These are phyloP conservation scores for Dunaliella primolecta DNA, from an alignment of 139 green algal genomes.

Conservation along the genomic window DNA sequence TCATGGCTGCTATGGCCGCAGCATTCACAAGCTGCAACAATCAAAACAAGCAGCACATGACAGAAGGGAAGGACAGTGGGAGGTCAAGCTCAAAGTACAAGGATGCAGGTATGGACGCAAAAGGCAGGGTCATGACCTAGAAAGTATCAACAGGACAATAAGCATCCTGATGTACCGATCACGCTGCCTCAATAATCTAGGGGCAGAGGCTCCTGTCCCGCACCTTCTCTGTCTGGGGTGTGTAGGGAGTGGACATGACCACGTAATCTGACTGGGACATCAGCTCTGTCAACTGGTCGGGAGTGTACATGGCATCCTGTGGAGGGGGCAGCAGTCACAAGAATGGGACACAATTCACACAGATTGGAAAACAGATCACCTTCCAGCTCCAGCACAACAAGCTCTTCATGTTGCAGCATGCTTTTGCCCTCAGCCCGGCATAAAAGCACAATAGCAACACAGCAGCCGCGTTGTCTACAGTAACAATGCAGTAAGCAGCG, in stretches of 20 bases:
- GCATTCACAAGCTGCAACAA: conserved; percentile 41
- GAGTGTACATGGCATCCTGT: conserved; percentile 57
- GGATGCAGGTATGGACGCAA: neutral
- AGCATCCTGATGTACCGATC: neutral
- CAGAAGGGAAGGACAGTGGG: no score
- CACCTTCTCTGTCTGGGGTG: conserved; percentile 52
- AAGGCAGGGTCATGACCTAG: neutral
- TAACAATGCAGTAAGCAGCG: no score
- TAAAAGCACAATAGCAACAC: no score
- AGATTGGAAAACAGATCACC: no score
- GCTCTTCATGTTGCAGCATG: no score
- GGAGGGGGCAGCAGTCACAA: no score
- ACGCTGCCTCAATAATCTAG: neutral
- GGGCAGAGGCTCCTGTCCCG: neutral
- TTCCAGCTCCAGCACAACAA: no score
- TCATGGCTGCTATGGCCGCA: conserved; percentile 63
- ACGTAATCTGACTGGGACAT: conserved; percentile 73
- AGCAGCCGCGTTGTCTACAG: no score
- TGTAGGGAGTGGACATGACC: conserved; percentile 67
- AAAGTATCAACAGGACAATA: neutral
- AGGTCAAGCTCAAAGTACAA: no score
- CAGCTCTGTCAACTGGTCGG: conserved; percentile 52
- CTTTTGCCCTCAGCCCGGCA: no score
- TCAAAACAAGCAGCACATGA: no score
- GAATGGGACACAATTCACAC: no score